Base-by-base conservation (phyloP, 2,329 filamentous ascomycete species). In the Colletotrichum sublineola region DNA sequence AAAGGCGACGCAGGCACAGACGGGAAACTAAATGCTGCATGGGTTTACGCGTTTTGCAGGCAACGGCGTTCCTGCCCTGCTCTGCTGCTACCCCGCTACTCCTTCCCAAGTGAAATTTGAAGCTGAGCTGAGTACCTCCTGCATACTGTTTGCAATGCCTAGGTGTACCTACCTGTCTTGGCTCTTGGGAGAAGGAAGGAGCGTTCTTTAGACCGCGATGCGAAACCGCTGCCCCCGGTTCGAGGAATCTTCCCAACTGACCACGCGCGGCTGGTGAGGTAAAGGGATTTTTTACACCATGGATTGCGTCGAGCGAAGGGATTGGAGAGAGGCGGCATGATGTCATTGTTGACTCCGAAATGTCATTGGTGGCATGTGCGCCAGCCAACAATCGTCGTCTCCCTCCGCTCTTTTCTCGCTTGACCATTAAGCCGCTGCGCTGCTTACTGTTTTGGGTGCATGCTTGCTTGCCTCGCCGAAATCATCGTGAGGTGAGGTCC, bases 401-500 rank as follows among this genome's bases (percentile, higher is more conserved):
- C 36, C 56, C 14, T 64, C 40, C 38, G 68, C 68, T 40, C 44
- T 20, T 20, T 44, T 44, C 67, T 68, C 64, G 65, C 50, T 71
- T 71, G 58, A 53, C 33, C 52, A 55, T 8, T 56, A 50, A 50
- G 31, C 42, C 29, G 42, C 8, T 60, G n/a, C 18, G 14, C 50
- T 55, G 68, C 68, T 67, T 52, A 15, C 48, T 8, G 38, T 48
- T 52, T 68, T 33, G 31, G 68, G 68, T 57, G 61, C 68, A 52
- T 24, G 24, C 24, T 24, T 61, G 66, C 69, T 24, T 69, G 50
- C 66, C 46, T 57, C 65, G 33, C 58, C 36, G 65, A 58, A 64
- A 64, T 42, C 63, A 72, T 72, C 69, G 69, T 72, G 61, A 63
- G 48, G 69, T 72, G 61, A 63, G 48, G 24, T 63, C 31, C 36